Percentiles rank a stretch among this genome's conserved stretches.
Conservation (phyloP, 108 stramenopile genomes). For the Cylindrotheca fusiformis region DNA sequence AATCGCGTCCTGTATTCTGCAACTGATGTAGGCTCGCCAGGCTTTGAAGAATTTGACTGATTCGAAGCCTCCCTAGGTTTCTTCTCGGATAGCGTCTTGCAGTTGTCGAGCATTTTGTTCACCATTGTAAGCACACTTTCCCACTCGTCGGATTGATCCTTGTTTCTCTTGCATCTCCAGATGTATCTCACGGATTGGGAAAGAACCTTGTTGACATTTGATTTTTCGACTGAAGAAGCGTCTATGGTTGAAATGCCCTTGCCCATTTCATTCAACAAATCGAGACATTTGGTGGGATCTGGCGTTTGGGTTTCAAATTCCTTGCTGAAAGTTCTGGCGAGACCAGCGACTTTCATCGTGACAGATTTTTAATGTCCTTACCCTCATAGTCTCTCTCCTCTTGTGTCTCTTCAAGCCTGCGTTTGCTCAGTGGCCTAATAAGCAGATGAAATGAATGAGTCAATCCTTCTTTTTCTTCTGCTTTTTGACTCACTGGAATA, state of each 20-base stretch:
- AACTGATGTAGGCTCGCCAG: slow-evolving; percentile 45
- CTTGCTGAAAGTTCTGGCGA: too few relatives aligned
- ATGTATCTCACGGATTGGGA: slow-evolving; percentile 33
- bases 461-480: too few relatives aligned
- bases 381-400: too few relatives aligned
- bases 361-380: too few relatives aligned
- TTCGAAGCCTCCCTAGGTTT: slow-evolving; percentile 11
- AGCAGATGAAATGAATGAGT: too few relatives aligned
- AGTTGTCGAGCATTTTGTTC: slow-evolving; percentile 28
- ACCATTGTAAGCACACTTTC: slow-evolving; percentile 22
- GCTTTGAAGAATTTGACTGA: slow-evolving; percentile 2
- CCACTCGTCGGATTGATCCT: slow-evolving; percentile 26
- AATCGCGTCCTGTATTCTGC: slow-evolving; percentile 53
- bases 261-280: slow-evolving; percentile 7
- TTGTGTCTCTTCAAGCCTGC: too few relatives aligned
- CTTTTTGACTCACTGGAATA: too few relatives aligned
- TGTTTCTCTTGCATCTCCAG: slow-evolving; percentile 53
- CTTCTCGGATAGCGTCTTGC: slow-evolving; percentile 31
- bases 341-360: too few relatives aligned
- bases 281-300: slow-evolving; percentile 1
- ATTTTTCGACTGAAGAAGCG: slow-evolving; percentile 31
- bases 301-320: too few relatives aligned
- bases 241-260: slow-evolving; percentile 3
- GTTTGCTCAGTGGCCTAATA: too few relatives aligned
- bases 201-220: slow-evolving; percentile 48